Base-by-base conservation (phyloP, 2,329 filamentous ascomycete species). In the Scedosporium minutisporum region DNA sequence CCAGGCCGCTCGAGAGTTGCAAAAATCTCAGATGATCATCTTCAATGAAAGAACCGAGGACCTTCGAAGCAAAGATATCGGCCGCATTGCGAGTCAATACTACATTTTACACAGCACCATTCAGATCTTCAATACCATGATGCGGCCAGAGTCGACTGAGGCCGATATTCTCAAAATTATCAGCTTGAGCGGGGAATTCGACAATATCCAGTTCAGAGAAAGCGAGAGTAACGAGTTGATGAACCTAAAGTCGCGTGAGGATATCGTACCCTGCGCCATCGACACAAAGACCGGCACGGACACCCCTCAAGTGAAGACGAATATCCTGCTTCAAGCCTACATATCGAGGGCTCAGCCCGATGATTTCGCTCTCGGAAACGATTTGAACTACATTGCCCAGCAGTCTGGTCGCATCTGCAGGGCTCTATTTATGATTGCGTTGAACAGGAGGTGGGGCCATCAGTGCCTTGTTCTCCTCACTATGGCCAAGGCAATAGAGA, bases 21-120 rank as follows among this genome's bases (percentile, higher is more conserved):
- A 97, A 71, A 84, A 93, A 70, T 96, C 91, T 68, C 95, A 99
- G 75, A 99, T 99, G 96, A 95, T 99, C 69, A 95, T 99, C 63
- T 99, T 93, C 79, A 97, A 99, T 67, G 95, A 97, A 71, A 85
- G 81, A 18, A 99, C 93, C 0, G 93, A 97, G 68, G 93, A 97
- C 69, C 83, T 99, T 7, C 87, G 91, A 64, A 90, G 92, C 64
- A 99, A 99, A 73, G 93, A 99, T 69, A 89, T 97, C 60, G 95
- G 95, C 3, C 87, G 95, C 16, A 99, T 99, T 72, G 95, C 95
- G 16, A 97, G 93, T 73, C 93, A 99, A 73, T 99, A 89, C 71
- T 99, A 99, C 71, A 93, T 99, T 58, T 81, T 96, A 58, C 93
- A 99, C 70, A 89, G 89, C 14, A 97, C 91, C 73, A 89, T 99